Conservation (phyloP, 2,329 filamentous ascomycete species). For the Curvularia hawaiiensis region DNA sequence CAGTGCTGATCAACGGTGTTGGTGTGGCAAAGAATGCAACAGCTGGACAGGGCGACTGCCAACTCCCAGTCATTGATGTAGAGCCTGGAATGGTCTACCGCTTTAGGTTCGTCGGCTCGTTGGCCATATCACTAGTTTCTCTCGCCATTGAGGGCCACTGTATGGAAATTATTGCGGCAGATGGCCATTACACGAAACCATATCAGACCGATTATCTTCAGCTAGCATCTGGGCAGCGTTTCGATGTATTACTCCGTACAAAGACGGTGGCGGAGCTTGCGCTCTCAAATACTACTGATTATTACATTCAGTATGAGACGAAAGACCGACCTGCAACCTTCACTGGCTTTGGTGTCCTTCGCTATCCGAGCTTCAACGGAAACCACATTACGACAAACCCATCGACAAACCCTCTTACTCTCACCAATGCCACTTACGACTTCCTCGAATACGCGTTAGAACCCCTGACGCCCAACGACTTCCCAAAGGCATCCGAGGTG, state of each 20-base stretch:
- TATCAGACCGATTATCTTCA: conserved; percentile 58
- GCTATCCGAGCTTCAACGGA: conserved; percentile 14
- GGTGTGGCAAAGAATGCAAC: conserved; percentile 51
- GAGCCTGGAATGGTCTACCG: conserved; percentile 66
- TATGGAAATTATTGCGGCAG: conserved; percentile 65
- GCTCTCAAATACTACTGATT: conserved; percentile 41
- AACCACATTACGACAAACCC: conserved; percentile 17
- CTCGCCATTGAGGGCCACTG: conserved; percentile 63
- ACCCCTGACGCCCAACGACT: conserved; percentile 41
- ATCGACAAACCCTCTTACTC: conserved; percentile 30
- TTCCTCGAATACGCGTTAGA: conserved; percentile 49
- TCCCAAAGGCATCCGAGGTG: conserved; percentile 41
- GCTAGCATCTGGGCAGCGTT: conserved; percentile 64
- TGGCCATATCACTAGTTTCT: conserved; percentile 60
- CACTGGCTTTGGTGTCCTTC: conserved; percentile 58
- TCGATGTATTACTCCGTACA: conserved; percentile 60
- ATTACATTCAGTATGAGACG: conserved; percentile 57
- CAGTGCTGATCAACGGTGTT: conserved; percentile 63
- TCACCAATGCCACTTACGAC: conserved; percentile 42
- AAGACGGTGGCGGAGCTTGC: conserved; percentile 56
- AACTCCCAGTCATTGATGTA: conserved; percentile 61
- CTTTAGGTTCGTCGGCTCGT: conserved; percentile 63
- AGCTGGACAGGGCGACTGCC: conserved; percentile 47
- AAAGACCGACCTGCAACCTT: conserved; percentile 55
- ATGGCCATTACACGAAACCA: conserved; percentile 59